Base-by-base conservation (phyloP, 2,329 filamentous ascomycete species). In the Verticillium klebahnii region DNA sequence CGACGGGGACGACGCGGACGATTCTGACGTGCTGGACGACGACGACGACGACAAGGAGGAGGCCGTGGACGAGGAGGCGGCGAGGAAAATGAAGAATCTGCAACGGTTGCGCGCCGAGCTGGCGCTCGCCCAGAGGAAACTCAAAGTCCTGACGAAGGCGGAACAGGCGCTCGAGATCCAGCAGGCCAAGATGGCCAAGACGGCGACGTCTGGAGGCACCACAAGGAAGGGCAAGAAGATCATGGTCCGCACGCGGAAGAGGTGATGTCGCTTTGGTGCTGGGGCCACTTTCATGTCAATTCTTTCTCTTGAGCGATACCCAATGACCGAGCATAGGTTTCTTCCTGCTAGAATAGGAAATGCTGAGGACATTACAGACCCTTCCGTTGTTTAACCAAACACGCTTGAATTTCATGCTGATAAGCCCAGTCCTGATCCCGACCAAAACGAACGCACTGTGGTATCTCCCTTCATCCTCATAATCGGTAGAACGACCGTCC, bases 121-220 rank as follows among this genome's bases (percentile, higher is more conserved):
- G 23, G 78, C 78, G 59, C 74, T 71, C 23, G 80, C 84, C 6
- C 80, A 77, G 65, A 81, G 83, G 73, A 84, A 86, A 72, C 75
- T 87, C 64, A 78, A 78, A 69, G 77, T 78, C 1, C 74, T 89
- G 32, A 76, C 80, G n/a, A 76, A 80, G 25, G 82, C 85, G 29
- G 86, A 89, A 73, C 74, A 78, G 45, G 76, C 82, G 67, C 76
- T 89, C 31, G 85, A 86, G 64, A 63, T 85, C 60, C 85, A 88
- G 72, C 78, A 82, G 63, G 83, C 85, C 19, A 84, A 82, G 71
- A 89, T 88, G 85, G 85, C 84, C 39, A 89, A 89, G 77, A 87
- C 85, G 66, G 78, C 82, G 9, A 88, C 85, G 2, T 80, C 82
- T 6, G 84, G 84, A 40, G 84, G 85, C 15, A 69, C 79, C n/a